Percentiles rank a stretch among this genome's conserved stretches.
These are phyloP conservation scores for Yueomyces sp. DNA, from an alignment of 805 yeast species.

Conservation along the genomic window DNA sequence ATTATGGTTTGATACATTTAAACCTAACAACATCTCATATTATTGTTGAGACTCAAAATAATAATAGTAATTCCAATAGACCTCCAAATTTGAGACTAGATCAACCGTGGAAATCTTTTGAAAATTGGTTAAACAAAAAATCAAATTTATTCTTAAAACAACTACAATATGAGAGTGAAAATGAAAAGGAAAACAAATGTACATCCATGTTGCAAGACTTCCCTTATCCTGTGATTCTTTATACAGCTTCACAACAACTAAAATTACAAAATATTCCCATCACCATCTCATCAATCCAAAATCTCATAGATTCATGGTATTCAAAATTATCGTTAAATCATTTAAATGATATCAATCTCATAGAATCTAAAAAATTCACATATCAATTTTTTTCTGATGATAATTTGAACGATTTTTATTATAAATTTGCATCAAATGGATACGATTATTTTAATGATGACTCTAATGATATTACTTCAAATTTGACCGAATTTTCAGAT, in stretches of 20 bases:
- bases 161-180: not conserved
- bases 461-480: conserved; percentile 18
- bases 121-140: not conserved
- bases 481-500: conserved; percentile 1
- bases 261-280: not conserved
- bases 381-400: conserved; percentile 25
- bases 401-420: not conserved
- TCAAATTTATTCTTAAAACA: not conserved
- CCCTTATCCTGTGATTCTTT: not conserved
- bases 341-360: conserved; percentile 30
- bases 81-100: not conserved
- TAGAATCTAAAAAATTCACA: conserved; percentile 36
- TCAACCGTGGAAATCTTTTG: not conserved
- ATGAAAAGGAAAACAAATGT: not conserved
- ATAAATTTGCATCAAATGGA: not conserved
- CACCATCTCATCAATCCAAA: not conserved
- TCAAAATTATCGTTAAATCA: not conserved
- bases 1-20: too few relatives aligned
- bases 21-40: conserved; percentile 27
- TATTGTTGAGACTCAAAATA: conserved; percentile 9
- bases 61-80: conserved; percentile 9
- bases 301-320: not conserved
- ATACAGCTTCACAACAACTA: not conserved
- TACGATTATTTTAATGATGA: too few relatives aligned
- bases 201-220: not conserved